phyloP scores from a whole-genome alignment of 1,284 basidiomycete genomes.

The Neonothopanus nambi region DNA sequence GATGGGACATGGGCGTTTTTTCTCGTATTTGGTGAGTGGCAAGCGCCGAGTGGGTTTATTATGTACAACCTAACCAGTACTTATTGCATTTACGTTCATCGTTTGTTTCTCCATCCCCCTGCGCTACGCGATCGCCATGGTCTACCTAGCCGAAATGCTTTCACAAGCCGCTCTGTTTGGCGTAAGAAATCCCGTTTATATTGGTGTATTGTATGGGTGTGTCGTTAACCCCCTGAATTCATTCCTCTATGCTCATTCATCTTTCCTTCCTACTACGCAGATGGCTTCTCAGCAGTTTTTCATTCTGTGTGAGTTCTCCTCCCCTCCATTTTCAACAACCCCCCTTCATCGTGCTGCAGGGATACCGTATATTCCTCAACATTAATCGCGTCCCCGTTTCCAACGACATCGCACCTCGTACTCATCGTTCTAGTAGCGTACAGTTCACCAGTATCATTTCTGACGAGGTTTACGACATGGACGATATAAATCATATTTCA shows the following conservation, averaged over 20 bases:
- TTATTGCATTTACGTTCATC: not conserved
- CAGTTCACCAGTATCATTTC: not conserved
- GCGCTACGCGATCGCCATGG: no score
- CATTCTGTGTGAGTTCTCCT: constrained; percentile 29
- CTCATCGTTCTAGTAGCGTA: not conserved
- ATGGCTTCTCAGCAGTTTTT: constrained; percentile 33
- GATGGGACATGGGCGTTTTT: constrained; percentile 32
- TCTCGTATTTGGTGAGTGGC: not conserved
- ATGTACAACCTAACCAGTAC: not conserved
- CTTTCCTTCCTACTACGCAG: constrained; percentile 16
- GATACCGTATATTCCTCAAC: constrained; percentile 37
- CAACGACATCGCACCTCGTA: not conserved
- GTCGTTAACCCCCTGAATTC: not conserved
- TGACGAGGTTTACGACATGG: no score
- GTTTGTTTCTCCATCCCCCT: not conserved
- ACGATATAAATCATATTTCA: no score
- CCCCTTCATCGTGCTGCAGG: constrained; percentile 20
- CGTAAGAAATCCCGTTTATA: constrained; percentile 25
- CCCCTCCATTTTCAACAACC: not conserved
- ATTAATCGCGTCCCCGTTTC: constrained; percentile 24
- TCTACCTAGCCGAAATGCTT: constrained; percentile 26
- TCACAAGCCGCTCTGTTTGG: constrained; percentile 28
- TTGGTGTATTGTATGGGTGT: constrained; percentile 32
- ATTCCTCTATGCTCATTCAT: not conserved
- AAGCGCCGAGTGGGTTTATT: not conserved